Conservation (phyloP, 2,329 filamentous ascomycete genomes). For the Neonectria hederae region DNA sequence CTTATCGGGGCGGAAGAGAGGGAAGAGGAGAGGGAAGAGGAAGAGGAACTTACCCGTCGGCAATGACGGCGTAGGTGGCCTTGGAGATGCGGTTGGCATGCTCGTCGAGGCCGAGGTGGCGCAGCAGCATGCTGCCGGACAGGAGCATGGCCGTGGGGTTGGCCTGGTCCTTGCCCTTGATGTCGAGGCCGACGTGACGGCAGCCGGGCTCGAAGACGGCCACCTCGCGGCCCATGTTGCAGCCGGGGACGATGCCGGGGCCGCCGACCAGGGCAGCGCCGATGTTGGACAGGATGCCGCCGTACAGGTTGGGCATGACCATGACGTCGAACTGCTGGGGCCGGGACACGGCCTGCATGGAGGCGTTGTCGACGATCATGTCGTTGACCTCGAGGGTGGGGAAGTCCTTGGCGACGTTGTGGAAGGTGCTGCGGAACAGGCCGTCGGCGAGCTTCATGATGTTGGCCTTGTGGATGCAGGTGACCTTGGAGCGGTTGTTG, state of each 20-base stretch:
- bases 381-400: conserved; percentile 95
- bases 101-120: conserved; percentile 96
- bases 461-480: conserved; percentile 99
- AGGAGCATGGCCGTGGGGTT: conserved; percentile 97
- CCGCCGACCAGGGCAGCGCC: conserved; percentile 96
- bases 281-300: conserved; percentile 98
- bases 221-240: conserved; percentile 99
- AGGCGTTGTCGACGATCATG: conserved; percentile 99
- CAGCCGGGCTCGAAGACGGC: conserved; percentile 99
- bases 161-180: conserved; percentile 99
- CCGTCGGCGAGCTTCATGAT: conserved; percentile 99
- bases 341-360: conserved; percentile 96
- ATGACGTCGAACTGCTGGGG: conserved; percentile 99
- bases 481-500: conserved; percentile 99
- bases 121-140: conserved; percentile 95
- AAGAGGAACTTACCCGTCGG: conserved; percentile 78
- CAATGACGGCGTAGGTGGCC: conserved; percentile 80
- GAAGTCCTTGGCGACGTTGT: conserved; percentile 92
- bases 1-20: no score
- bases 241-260: conserved; percentile 95
- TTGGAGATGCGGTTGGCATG: conserved; percentile 98
- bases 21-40: no score
- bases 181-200: conserved; percentile 98
- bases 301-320: conserved; percentile 99
- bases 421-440: conserved; percentile 98